Base-by-base conservation (phyloP, 805 yeast species). In the Saccharomycopsis fibuligera region DNA sequence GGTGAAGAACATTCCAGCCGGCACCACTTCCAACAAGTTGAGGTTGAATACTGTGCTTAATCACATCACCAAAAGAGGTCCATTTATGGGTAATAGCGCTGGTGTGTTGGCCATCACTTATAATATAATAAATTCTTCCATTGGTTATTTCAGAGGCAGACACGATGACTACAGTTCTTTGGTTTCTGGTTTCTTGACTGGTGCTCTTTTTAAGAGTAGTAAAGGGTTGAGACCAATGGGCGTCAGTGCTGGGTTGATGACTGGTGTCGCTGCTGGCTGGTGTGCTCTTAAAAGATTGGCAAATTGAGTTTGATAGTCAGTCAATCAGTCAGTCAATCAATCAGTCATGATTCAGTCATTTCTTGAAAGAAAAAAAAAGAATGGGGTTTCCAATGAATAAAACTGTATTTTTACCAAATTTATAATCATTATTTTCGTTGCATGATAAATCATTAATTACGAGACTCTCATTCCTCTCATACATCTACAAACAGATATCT, bases 221-320 rank as follows among this genome's bases (percentile, higher is more conserved):
- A 81, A 81, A 53, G 99, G 99, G 37, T 51, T 82, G 44, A 84
- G 77, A 66, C 96, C 95, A 51, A 85, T 88, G 91, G 89, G 85
- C 23, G 81, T 86, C 60, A 79, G 96, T 25, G 78, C 96, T 22
- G 93, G 77, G 39, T 64, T 90, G 62, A 83, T 81, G 81, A 86
- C 96, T n/a, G 78, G 79, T 55, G 95, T 85, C 54, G 95, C 97
- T 46, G 96, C 85, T 55, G 80, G 79, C 33, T 91, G 99, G 99
- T 83, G 95, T 72, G 91, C 84, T 43, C 62, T 84, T 60, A 91
- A 91, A 70, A 47, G 51, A 44, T 41, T 40, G 37, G 54, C 51
- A 12, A 39, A 46, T 23, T 50, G 41, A 37, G 9, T 19, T 4
- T 5, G 16, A n/a, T n/a, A n/a, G n/a, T n/a, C n/a, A n/a, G n/a